Conservation (phyloP, 371 early-diverging fungal genomes). For the Mucor piriformis region DNA sequence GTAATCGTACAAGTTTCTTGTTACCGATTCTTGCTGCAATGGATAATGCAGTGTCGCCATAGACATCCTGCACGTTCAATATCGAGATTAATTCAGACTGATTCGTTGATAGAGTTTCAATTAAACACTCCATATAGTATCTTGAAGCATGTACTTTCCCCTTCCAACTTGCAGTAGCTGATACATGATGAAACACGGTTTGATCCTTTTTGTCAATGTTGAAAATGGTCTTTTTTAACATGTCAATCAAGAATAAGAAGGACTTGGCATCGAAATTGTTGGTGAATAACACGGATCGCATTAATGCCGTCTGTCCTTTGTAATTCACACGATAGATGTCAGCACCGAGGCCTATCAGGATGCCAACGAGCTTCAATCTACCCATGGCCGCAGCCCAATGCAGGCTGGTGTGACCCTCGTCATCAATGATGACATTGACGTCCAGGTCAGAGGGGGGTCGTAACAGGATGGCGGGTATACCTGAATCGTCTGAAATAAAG, state of each 20-base stretch:
- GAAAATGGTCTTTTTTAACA: conserved; percentile 73
- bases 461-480: conserved; percentile 59
- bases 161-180: conserved; percentile 68
- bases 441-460: conserved; percentile 66
- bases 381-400: conserved; percentile 96
- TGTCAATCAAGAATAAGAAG: conserved; percentile 76
- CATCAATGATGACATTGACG: conserved; percentile 83
- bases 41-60: conserved; percentile 91
- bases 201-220: conserved; percentile 76
- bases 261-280: conserved; percentile 84
- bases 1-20: conserved; percentile 68
- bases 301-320: conserved; percentile 85
- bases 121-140: conserved; percentile 85
- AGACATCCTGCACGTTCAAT: conserved; percentile 77
- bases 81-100: conserved; percentile 64
- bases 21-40: conserved; percentile 85
- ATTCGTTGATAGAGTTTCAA: conserved; percentile 53
- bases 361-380: conserved; percentile 65
- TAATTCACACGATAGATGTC: conserved; percentile 72
- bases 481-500: conserved; percentile 66
- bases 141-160: conserved; percentile 73
- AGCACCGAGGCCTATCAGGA: conserved; percentile 76
- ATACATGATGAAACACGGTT: conserved; percentile 91
- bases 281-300: conserved; percentile 83
- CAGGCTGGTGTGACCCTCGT: conserved; percentile 88